Base-by-base conservation (phyloP, 192 early-diverging fungal species). In the Lobosporangium transversale region DNA sequence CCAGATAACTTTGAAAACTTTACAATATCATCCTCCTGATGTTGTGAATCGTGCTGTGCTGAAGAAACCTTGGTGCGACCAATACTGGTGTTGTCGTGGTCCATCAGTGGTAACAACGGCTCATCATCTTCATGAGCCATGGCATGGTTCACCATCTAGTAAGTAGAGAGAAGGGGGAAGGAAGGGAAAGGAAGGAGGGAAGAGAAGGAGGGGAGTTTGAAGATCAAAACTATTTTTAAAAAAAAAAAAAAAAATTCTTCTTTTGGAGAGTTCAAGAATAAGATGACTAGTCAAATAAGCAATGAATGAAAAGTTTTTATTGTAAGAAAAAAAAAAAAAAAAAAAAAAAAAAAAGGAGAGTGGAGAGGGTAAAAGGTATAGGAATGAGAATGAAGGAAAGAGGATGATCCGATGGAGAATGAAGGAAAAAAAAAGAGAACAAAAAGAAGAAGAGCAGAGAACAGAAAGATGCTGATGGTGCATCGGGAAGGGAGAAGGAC, bases 111-210 rank as follows among this genome's bases (percentile, higher is more conserved):
- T 30, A 76, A 21, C 6, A 76, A 45, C 33, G 73, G 64, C 32
- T 76, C 73, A 31, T 76, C 64, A 27, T 76, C 73, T 15, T 67
- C 64, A 45, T 71, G 69, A n/a, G 20, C 54, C 40, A 49, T 54
- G 32, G 15, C 33, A 18, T 48, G 31, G 43, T 48, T 55, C 44
- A 63, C 29, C 69, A 63, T 71, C n/a, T 7, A 12, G 48, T 49
- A 7, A 20, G 21, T 20, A 49, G 6, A 23, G 23, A 23, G 48
- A 12, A 30, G 4, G 30, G 27, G 23, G 52, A 20, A 53, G 29
- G 52, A 53, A 30, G 52, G 52, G 30, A 53, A 5, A n/a, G n/a
- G n/a, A n/a, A n/a, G n/a, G n/a, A n/a, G n/a, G n/a, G n/a, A n/a
- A n/a, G n/a, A n/a, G n/a, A n/a, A n/a, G n/a, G n/a, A n/a, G n/a